A percentile compares a stretch with the other conserved stretches of the same genome.
Conservation (phyloP, 805 yeast species). For the Spathaspora sp. region DNA sequence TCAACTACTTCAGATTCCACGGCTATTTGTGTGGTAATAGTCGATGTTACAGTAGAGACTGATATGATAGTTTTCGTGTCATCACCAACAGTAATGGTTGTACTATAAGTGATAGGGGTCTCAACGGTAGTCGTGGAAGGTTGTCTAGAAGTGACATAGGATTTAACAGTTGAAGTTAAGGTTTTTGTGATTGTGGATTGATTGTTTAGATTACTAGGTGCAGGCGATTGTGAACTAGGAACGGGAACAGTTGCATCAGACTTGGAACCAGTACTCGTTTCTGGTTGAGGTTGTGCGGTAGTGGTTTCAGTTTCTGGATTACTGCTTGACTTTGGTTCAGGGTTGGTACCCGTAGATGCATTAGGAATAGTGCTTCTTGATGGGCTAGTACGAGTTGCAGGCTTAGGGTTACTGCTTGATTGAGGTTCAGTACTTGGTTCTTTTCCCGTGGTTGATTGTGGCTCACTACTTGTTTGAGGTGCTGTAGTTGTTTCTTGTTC, state of each 20-base stretch:
- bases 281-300: too few relatives aligned
- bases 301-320: not conserved
- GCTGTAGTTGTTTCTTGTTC: not conserved
- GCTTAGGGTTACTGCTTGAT: not conserved
- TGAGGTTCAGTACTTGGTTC: not conserved
- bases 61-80: not conserved
- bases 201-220: not conserved
- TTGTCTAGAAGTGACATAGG: conserved; percentile 2
- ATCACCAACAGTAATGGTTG: not conserved
- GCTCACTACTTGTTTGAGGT: not conserved
- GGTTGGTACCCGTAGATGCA: too few relatives aligned
- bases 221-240: not conserved
- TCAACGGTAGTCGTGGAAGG: not conserved
- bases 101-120: not conserved
- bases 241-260: not conserved
- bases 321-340: too few relatives aligned
- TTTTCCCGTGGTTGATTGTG: conserved; percentile 1
- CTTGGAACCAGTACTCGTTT: too few relatives aligned
- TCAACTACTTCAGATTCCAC: not conserved
- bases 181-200: conserved; percentile 1
- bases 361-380: not conserved
- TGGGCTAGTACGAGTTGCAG: too few relatives aligned
- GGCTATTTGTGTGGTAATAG: not conserved
- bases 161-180: not conserved
- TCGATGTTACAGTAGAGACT: not conserved